These are phyloP conservation scores for Panicum hallii DNA, from an alignment of 202 grass and related monocot species.

Conservation along the genomic window DNA sequence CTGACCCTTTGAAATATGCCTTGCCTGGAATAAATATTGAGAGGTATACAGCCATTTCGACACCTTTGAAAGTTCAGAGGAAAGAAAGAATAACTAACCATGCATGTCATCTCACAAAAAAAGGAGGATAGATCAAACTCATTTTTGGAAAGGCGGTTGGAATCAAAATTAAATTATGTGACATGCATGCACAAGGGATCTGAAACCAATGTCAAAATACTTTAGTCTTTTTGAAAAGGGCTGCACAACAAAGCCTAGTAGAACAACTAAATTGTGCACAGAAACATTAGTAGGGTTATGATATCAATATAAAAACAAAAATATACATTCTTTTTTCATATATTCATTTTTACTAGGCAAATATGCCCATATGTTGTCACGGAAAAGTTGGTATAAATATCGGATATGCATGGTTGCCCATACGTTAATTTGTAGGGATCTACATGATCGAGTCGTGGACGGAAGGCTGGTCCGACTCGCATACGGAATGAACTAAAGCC, in stretches of 20 bases:
- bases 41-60: not conserved
- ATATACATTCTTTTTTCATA: not conserved
- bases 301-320: not conserved
- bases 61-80: constrained; percentile 9
- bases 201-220: not conserved
- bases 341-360: not conserved
- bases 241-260: not conserved
- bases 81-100: not conserved
- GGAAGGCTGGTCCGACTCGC: too few species aligned
- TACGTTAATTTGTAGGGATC: too few species aligned
- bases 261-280: not conserved
- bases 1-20: constrained; percentile 30
- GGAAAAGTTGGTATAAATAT: too few species aligned
- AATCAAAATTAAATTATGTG: constrained; percentile 7
- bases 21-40: constrained; percentile 14
- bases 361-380: too few species aligned
- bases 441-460: too few species aligned
- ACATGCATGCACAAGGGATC: not conserved
- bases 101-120: constrained; percentile 14
- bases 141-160: constrained; percentile 2
- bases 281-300: not conserved
- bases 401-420: too few species aligned
- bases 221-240: not conserved
- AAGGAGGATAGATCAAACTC: constrained; percentile 11
- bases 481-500: too few species aligned